These are phyloP conservation scores for Ustilago xerochloae DNA, from an alignment of 1,284 basidiomycete genomes.

Conservation along the genomic window DNA sequence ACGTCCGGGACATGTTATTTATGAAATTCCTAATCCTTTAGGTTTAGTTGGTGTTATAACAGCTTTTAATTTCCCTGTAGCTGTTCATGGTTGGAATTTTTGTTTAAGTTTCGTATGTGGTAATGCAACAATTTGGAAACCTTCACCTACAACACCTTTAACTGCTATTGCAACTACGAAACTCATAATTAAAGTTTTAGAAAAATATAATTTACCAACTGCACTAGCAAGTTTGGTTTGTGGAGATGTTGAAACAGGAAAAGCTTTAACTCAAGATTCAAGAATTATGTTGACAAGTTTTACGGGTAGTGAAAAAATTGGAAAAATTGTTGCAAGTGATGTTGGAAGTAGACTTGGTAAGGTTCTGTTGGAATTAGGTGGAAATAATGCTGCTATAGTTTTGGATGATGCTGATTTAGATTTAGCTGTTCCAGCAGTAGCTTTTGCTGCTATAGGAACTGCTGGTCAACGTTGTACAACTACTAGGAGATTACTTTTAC, in stretches of 20 bases:
- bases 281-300: slow-evolving; percentile 83
- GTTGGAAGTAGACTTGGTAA: slow-evolving; percentile 86
- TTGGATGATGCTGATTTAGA: slow-evolving; percentile 91
- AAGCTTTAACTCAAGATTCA: slow-evolving; percentile 78
- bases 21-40: slow-evolving; percentile 81
- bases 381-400: slow-evolving; percentile 92
- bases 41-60: slow-evolving; percentile 89
- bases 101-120: slow-evolving; percentile 87
- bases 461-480: slow-evolving; percentile 95
- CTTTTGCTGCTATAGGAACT: slow-evolving; percentile 94
- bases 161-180: slow-evolving; percentile 85
- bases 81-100: slow-evolving; percentile 79
- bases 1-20: slow-evolving; percentile 52
- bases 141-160: slow-evolving; percentile 86
- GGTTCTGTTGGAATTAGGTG: slow-evolving; percentile 88
- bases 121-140: slow-evolving; percentile 95
- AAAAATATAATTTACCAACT: slow-evolving; percentile 82
- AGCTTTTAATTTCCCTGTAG: slow-evolving; percentile 94
- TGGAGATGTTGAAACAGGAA: slow-evolving; percentile 84
- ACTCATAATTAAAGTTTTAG: slow-evolving; percentile 82
- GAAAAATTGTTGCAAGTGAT: slow-evolving; percentile 81
- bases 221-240: slow-evolving; percentile 84
- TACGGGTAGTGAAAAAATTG: slow-evolving; percentile 89
- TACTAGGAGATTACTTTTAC: slow-evolving; percentile 87
- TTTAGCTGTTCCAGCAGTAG: slow-evolving; percentile 85